A percentile compares a stretch with the other conserved stretches of the same genome.
Evolutionary conservation across 2,329 filamentous ascomycete genomes (phyloP).

Genomic region (Trichophyton verrucosum): DNA sequence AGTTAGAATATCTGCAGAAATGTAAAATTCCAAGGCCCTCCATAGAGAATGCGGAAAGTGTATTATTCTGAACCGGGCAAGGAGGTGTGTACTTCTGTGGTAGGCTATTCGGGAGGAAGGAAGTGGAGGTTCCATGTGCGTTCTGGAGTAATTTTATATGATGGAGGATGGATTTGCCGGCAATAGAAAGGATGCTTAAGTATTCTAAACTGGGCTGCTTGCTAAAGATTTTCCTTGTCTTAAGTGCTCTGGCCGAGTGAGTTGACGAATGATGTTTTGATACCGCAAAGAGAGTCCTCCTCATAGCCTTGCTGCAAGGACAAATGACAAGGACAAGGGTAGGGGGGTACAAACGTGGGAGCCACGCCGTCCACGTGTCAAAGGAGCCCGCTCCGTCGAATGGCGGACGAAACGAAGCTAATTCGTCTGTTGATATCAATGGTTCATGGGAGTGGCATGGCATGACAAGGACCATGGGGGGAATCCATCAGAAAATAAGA

Average conservation of each 20-base stretch:
- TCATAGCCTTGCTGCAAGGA: background rate
- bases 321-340: background rate
- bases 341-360: background rate
- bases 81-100: background rate
- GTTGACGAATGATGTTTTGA: background rate
- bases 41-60: no score
- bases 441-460: background rate
- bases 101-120: background rate
- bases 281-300: background rate
- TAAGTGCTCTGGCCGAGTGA: background rate
- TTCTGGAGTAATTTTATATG: background rate
- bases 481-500: background rate
- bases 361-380: background rate
- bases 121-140: background rate
- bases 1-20: background rate
- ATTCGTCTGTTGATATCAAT: background rate
- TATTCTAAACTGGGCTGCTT: background rate
- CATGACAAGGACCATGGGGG: background rate
- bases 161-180: background rate
- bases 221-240: background rate
- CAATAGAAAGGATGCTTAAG: background rate
- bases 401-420: background rate
- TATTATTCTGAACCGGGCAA: background rate
- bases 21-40: background rate
- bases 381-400: background rate